Percentiles rank a stretch among this genome's conserved stretches.
These are phyloP conservation scores for Microbotryomycetes sp. DNA, from an alignment of 1,284 basidiomycete species.

Conservation along the genomic window DNA sequence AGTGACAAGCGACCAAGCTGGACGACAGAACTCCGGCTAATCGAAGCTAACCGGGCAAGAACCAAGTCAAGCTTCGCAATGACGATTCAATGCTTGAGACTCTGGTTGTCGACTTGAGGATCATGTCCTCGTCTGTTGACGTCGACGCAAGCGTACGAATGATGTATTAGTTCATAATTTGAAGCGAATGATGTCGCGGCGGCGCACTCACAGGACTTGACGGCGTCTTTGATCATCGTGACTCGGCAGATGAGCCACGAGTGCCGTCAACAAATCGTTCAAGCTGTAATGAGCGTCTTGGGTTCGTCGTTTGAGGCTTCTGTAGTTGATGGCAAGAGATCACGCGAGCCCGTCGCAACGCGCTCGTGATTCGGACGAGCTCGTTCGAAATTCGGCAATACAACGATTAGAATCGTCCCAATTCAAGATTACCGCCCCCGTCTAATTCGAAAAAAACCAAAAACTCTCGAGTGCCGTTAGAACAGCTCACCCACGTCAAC, in stretches of 20 bases:
- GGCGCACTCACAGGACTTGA: conserved; percentile 11
- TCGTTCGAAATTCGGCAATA: no score
- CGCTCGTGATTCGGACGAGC: no score
- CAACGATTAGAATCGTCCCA: no score
- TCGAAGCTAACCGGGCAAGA: conserved; percentile 34
- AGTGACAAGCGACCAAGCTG: neutral
- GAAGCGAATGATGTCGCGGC: neutral
- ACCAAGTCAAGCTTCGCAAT: conserved; percentile 37
- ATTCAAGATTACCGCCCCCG: no score
- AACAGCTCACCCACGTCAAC: neutral
- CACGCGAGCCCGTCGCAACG: no score
- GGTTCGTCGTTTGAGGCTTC: no score
- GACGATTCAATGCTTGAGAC: conserved; percentile 37
- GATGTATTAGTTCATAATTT: neutral
- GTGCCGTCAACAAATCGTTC: no score
- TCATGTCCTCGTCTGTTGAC: conserved; percentile 20
- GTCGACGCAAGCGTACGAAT: neutral
- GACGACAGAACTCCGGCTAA: neutral
- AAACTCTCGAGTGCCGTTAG: neutral
- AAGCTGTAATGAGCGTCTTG: no score
- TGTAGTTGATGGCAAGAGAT: no score
- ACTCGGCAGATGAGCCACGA: no score
- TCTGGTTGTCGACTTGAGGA: conserved; percentile 32
- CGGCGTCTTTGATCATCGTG: conserved; percentile 7
- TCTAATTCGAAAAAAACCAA: no score